Conservation (phyloP, 257 asterid species). For the Catharanthus roseus region DNA sequence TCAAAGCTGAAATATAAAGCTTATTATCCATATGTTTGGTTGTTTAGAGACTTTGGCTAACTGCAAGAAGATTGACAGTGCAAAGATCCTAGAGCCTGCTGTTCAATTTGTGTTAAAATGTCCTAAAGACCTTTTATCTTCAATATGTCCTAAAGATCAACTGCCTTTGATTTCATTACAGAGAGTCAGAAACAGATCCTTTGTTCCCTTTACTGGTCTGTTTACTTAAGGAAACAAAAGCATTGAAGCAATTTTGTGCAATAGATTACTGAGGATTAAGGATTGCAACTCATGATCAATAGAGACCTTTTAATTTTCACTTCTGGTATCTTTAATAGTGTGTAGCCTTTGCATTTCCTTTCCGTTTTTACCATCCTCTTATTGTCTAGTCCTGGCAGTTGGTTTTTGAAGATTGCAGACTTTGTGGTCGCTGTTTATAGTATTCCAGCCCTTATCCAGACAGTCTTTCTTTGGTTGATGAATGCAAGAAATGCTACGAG, state of each 20-base stretch:
- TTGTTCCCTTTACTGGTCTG: not conserved
- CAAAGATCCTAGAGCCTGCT: not conserved
- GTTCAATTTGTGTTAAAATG: not conserved
- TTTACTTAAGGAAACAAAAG: not conserved
- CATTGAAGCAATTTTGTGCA: too few species aligned
- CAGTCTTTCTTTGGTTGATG: too few species aligned
- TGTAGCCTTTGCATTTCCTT: not conserved
- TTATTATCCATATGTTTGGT: not conserved
- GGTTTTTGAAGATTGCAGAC: not conserved
- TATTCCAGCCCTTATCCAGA: not conserved
- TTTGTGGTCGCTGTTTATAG: too few species aligned
- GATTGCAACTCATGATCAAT: too few species aligned
- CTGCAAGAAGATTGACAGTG: not conserved
- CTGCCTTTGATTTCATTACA: not conserved
- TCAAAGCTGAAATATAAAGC: not conserved
- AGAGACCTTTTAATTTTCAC: not conserved
- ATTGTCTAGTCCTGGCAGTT: not conserved
- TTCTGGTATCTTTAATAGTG: not conserved
- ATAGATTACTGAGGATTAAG: too few species aligned
- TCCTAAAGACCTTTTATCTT: too few species aligned
- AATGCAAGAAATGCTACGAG: too few species aligned
- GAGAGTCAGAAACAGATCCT: not conserved
- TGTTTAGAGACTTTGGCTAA: not conserved
- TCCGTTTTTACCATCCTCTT: not conserved
- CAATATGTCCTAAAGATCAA: too few species aligned